These are phyloP conservation scores for Myriosclerotinia scirpicola DNA, from an alignment of 2,329 filamentous ascomycete species.

Conservation along the genomic window DNA sequence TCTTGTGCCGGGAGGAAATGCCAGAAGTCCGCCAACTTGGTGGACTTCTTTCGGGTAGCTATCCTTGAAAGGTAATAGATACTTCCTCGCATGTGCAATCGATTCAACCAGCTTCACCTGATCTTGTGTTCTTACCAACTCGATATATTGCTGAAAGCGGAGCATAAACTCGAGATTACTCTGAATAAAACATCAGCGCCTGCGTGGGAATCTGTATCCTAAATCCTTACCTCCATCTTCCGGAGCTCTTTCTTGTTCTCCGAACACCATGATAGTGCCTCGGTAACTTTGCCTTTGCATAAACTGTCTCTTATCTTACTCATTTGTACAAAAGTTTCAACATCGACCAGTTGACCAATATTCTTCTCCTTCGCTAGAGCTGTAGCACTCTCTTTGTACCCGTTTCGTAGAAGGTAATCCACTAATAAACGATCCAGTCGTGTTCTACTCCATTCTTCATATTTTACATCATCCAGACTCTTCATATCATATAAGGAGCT, in stretches of 20 bases:
- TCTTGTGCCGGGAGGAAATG: slow-evolving; percentile 63
- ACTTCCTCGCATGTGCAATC: slow-evolving; percentile 77
- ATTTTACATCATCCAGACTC: slow-evolving; percentile 85
- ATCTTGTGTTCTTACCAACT: slow-evolving; percentile 71
- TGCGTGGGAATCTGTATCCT: not conserved
- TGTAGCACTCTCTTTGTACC: slow-evolving; percentile 75
- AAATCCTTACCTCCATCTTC: slow-evolving; percentile 69
- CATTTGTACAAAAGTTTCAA: slow-evolving; percentile 83
- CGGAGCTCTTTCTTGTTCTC: slow-evolving; percentile 92
- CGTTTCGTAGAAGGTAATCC: slow-evolving; percentile 86
- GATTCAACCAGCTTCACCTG: slow-evolving; percentile 70
- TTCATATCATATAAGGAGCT: slow-evolving; percentile 77
- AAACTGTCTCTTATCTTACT: slow-evolving; percentile 75
- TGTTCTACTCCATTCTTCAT: slow-evolving; percentile 83
- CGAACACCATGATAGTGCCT: slow-evolving; percentile 84
- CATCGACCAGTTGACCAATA: slow-evolving; percentile 81
- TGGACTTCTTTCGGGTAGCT: slow-evolving; percentile 67
- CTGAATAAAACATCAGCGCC: slow-evolving; percentile 42
- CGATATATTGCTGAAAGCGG: slow-evolving; percentile 91
- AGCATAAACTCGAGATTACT: slow-evolving; percentile 91
- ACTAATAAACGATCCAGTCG: slow-evolving; percentile 82
- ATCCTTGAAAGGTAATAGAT: slow-evolving; percentile 69
- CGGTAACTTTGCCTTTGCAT: slow-evolving; percentile 65
- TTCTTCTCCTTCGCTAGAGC: slow-evolving; percentile 72
- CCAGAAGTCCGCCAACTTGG: slow-evolving; percentile 77